Percentiles rank a stretch among this genome's conserved stretches.
These are phyloP conservation scores for Saccharomycopsis hybrid DNA, from an alignment of 1,139 yeast genomes.

Conservation along the genomic window DNA sequence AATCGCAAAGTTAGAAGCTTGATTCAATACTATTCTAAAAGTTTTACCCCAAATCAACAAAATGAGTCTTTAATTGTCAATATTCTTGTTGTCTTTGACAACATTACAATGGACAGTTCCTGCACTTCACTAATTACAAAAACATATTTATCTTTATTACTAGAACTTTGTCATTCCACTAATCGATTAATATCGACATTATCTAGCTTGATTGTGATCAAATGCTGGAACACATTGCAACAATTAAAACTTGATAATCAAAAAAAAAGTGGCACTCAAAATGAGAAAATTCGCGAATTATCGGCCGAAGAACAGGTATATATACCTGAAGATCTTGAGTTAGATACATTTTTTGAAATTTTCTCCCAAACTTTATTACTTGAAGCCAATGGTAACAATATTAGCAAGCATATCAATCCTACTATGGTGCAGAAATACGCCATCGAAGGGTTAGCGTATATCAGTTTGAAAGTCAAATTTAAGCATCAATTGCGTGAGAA, in stretches of 20 bases:
- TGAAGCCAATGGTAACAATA: neutral
- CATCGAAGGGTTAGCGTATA: slow-evolving; percentile 44
- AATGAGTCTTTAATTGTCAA: slow-evolving; percentile 2
- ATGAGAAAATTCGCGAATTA: slow-evolving; percentile 3
- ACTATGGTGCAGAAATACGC: slow-evolving; percentile 22
- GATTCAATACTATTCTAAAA: neutral
- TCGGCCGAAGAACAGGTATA: neutral
- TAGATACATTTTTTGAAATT: slow-evolving; percentile 8
- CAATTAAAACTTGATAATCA: slow-evolving; percentile 1
- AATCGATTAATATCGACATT: neutral
- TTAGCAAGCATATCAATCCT: neutral
- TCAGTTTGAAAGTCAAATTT: slow-evolving; percentile 35
- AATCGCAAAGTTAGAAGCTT: slow-evolving; percentile 4
- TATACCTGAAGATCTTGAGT: slow-evolving; percentile 4
- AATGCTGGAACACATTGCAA: slow-evolving; percentile 20
- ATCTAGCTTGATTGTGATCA: slow-evolving; percentile 14
- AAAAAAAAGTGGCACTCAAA: neutral
- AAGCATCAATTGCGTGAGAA: slow-evolving; percentile 33
- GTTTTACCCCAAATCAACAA: neutral
- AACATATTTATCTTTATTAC: slow-evolving; percentile 10
- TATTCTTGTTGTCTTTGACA: slow-evolving; percentile 14
- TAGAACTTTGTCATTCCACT: slow-evolving; percentile 1
- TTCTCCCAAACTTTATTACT: neutral
- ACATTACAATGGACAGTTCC: slow-evolving; percentile 9
- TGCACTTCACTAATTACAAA: slow-evolving; percentile 10